Base-by-base conservation (phyloP, 192 early-diverging fungal genomes). In the Polychytrium aggregatum region DNA sequence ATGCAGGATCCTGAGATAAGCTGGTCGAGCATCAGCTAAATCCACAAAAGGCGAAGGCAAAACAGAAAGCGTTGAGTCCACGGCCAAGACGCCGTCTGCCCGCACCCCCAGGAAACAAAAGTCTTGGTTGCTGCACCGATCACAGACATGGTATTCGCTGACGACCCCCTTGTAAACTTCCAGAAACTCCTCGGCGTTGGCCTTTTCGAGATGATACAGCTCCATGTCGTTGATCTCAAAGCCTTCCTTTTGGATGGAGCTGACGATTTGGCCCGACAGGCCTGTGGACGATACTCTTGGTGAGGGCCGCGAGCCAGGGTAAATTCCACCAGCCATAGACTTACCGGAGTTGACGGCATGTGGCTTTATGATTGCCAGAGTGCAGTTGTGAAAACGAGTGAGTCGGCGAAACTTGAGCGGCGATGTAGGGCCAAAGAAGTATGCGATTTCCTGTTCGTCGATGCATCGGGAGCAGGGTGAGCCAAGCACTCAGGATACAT, bases 81-180 rank as follows among this genome's bases (percentile, higher is more conserved):
- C n/a, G n/a, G n/a, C n/a, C n/a, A n/a, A n/a, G n/a, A n/a, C n/a
- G n/a, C 24, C 1, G 20, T 46, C 21, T 6, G 10, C n/a, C n/a
- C n/a, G n/a, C n/a, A n/a, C n/a, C n/a, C n/a, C n/a, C n/a, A n/a
- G n/a, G n/a, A n/a, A n/a, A n/a, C n/a, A n/a, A n/a, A n/a, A n/a
- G n/a, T n/a, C n/a, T n/a, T n/a, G n/a, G n/a, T n/a, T n/a, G n/a
- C n/a, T n/a, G n/a, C n/a, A n/a, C 25, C 36, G 20, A 7, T 9
- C 0, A 51, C 48, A 24, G 52, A 67, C 67, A 42, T 78, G 63
- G 44, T 77, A 78, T 27, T 78, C 74, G 9, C 71, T 68, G 28
- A 78, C 52, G 29, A 79, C 68, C 1, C 72, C 76, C 44, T 76
- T 78, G 48, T 79, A 79, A 7, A 79, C 61, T 53, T 79, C 75